Evolutionary conservation across 2,329 filamentous ascomycete genomes (phyloP), one percentile per base, ranked within the genome.

Genomic region (Eutypella sp.): DNA sequence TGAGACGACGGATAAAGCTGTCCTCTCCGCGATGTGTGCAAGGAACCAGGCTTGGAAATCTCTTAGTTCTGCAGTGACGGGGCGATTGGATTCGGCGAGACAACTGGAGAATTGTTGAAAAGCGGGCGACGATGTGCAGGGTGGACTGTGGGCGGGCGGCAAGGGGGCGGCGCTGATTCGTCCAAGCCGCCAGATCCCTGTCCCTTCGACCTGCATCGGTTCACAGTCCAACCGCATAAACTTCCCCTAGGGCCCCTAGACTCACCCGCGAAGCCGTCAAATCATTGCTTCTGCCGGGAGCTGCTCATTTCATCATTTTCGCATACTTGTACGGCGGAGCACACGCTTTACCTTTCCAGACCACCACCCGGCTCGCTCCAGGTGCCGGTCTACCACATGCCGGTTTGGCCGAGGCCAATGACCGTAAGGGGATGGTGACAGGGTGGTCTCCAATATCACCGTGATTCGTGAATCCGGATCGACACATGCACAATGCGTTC

Each of bases 91-190:
- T 39, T 39, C 36, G 36, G 16, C 18, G 15, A 13, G 13, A 24
- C 23, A 20, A 39, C n/a, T 39, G 36, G 36, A 19, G 36, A 39
- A 22, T 23, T 19, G 19, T n/a, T 24, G 13, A n/a, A 39, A 22
- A 15, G 10, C 36, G 20, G 23, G 20, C 36, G 10, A 39, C 20
- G 20, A 22, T 43, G 16, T 49, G 49, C 51, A 53, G 38, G 45
- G 47, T 48, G 55, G 60, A 59, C 60, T 59, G 57, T 43, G 38
- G 45, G 47, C 48, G 55, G 60, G 60, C 60, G 60, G 57, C 44
- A 60, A 63, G 24, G 42, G 10, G 29, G 20, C 22, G 40, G 11
- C 23, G 20, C 16, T 58, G 46, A 62, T 61, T 62, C 49, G 60
- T 41, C 44, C 24, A 8, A 39, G 18, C 15, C 13, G n/a, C n/a